These are phyloP conservation scores for Hyaloscypha hepaticicola DNA, from an alignment of 495 filamentous ascomycete species.

Conservation along the genomic window DNA sequence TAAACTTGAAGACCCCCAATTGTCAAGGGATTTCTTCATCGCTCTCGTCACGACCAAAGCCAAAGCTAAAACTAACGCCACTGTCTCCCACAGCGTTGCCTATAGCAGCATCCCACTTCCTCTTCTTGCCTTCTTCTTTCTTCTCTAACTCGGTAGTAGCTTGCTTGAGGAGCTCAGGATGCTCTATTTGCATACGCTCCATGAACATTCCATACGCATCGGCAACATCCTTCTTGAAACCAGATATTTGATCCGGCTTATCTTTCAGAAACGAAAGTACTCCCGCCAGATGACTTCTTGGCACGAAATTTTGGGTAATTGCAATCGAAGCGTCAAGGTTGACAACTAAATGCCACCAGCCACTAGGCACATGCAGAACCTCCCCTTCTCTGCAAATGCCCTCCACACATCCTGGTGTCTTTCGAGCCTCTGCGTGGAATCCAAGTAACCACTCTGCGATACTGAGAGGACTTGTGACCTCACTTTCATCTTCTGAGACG, in stretches of 20 bases:
- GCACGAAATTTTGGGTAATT: conserved; percentile 96
- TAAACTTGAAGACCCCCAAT: too few species aligned
- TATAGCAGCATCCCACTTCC: conserved; percentile 83
- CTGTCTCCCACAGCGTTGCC: conserved; percentile 37
- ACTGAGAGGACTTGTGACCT: conserved; percentile 91
- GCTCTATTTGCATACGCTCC: conserved; percentile 58
- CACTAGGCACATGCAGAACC: conserved; percentile 85
- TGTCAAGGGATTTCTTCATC: conserved; percentile 51
- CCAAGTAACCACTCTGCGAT: conserved; percentile 94
- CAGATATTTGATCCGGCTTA: conserved; percentile 81
- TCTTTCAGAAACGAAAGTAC: conserved; percentile 81
- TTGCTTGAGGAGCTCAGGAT: conserved; percentile 65
- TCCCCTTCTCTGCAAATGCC: conserved; percentile 86
- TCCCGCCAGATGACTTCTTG: conserved; percentile 66
- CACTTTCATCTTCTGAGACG: conserved; percentile 87
- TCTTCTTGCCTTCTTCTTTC: conserved; percentile 62
- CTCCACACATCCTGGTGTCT: conserved; percentile 75
- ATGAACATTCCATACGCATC: conserved; percentile 78
- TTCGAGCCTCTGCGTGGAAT: conserved; percentile 86
- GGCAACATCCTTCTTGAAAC: conserved; percentile 71
- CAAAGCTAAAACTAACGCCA: conserved; percentile 65
- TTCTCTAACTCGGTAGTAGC: conserved; percentile 63
- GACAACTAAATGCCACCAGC: conserved; percentile 97
- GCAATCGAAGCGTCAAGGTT: conserved; percentile 83
- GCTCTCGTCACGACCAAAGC: conserved; percentile 66